Evolutionary conservation across 2,329 filamentous ascomycete genomes (phyloP).

Genomic region (Sphaerulina vaccinii): DNA sequence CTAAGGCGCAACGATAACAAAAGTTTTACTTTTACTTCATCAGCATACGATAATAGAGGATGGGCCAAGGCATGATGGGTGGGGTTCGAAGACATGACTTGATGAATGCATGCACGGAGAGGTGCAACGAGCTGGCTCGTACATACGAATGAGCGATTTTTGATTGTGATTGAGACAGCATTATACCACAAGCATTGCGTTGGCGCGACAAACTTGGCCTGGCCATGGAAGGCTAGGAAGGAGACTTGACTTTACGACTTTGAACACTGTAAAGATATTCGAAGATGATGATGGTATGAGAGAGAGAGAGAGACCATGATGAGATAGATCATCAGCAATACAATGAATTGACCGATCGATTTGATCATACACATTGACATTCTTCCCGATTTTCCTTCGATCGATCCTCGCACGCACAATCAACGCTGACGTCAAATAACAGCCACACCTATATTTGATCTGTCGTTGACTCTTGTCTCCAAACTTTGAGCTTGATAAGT

Average conservation of each 20-base stretch:
- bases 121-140: constrained; percentile 17
- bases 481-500: too few species aligned
- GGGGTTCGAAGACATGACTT: background rate
- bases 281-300: background rate
- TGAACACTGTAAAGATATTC: too few species aligned
- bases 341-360: too few species aligned
- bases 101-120: background rate
- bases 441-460: too few species aligned
- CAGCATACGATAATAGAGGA: background rate
- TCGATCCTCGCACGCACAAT: too few species aligned
- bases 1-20: constrained; percentile 12
- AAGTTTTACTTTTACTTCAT: background rate
- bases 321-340: background rate
- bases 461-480: too few species aligned
- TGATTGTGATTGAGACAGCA: constrained; percentile 10
- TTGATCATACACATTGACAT: too few species aligned
- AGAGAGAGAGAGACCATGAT: background rate
- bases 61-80: constrained; percentile 5
- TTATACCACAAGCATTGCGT: constrained; percentile 22
- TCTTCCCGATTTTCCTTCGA: too few species aligned
- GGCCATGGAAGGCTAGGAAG: too few species aligned
- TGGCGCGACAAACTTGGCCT: constrained; percentile 3
- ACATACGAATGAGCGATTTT: constrained; percentile 8
- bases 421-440: too few species aligned
- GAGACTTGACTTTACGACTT: too few species aligned